Conservation (phyloP, 805 yeast species). For the Starmerella sp. region DNA sequence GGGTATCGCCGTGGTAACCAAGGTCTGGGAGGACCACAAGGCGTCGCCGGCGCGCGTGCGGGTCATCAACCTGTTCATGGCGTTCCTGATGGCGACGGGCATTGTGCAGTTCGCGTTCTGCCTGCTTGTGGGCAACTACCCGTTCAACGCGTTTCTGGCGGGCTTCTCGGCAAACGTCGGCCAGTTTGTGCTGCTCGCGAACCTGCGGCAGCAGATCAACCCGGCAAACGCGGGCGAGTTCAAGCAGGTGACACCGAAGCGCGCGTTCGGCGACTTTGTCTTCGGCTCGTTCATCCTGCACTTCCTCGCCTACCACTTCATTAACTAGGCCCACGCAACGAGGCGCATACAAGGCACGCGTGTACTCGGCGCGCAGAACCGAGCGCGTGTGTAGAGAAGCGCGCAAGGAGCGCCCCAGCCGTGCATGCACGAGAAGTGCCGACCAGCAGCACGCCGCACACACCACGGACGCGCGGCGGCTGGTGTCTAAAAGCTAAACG, state of each 20-base stretch:
- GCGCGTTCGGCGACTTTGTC: slow-evolving; percentile 79
- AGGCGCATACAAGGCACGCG: not conserved
- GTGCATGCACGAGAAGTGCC: too few relatives aligned
- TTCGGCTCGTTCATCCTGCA: slow-evolving; percentile 82
- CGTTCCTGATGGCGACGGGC: slow-evolving; percentile 64
- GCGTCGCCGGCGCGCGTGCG: slow-evolving; percentile 30
- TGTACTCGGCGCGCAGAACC: too few relatives aligned
- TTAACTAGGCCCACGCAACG: slow-evolving; percentile 40
- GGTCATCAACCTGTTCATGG: slow-evolving; percentile 68
- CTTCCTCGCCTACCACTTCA: slow-evolving; percentile 81
- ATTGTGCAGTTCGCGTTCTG: slow-evolving; percentile 69
- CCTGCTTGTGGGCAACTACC: slow-evolving; percentile 70
- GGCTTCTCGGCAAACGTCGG: slow-evolving; percentile 91
- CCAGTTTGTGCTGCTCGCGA: slow-evolving; percentile 76
- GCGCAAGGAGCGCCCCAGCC: too few relatives aligned
- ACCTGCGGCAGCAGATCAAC: slow-evolving; percentile 58
- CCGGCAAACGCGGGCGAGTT: slow-evolving; percentile 33
- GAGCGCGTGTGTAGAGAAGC: too few relatives aligned
- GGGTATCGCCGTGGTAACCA: slow-evolving; percentile 20
- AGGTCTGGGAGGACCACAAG: slow-evolving; percentile 23
- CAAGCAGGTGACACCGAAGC: slow-evolving; percentile 37
- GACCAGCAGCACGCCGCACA: too few relatives aligned
- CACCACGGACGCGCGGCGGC: too few relatives aligned
- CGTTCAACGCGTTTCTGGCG: slow-evolving; percentile 92
- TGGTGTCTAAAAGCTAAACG: too few relatives aligned